Evolutionary conservation across 805 yeast genomes (phyloP).

Genomic region (Metschnikowia baotianmanensis): DNA sequence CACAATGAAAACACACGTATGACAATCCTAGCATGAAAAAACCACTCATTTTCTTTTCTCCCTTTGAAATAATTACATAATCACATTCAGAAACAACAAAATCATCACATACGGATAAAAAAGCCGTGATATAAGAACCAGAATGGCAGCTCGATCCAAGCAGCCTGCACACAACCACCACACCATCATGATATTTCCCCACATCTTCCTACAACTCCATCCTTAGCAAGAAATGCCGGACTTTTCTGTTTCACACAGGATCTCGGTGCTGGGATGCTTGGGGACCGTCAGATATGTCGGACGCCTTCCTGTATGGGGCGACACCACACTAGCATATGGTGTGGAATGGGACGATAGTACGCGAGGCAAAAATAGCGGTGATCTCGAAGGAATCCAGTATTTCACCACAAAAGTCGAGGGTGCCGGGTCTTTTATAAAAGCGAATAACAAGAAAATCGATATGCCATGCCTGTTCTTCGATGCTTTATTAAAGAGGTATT

Average conservation of each 20-base stretch:
- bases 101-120: too few relatives aligned
- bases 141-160: too few relatives aligned
- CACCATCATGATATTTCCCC: background rate
- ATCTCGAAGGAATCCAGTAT: constrained; percentile 49
- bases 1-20: too few relatives aligned
- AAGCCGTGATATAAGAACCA: too few relatives aligned
- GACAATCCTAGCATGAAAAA: too few relatives aligned
- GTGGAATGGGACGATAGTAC: constrained; percentile 78
- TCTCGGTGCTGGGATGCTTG: constrained; percentile 39
- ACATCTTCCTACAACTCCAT: too few relatives aligned
- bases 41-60: too few relatives aligned
- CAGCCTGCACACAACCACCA: background rate
- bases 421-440: constrained; percentile 66
- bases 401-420: constrained; percentile 42
- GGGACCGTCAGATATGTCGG: constrained; percentile 71
- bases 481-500: constrained; percentile 53
- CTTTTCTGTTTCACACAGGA: constrained; percentile 12
- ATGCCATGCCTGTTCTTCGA: constrained; percentile 35
- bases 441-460: constrained; percentile 33
- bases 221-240: background rate
- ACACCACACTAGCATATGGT: constrained; percentile 55
- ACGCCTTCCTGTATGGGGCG: constrained; percentile 56
- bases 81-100: too few relatives aligned
- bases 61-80: too few relatives aligned
- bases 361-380: constrained; percentile 76